Conservation (phyloP, 2,329 filamentous ascomycete genomes). For the Tympanopsis confertula region DNA sequence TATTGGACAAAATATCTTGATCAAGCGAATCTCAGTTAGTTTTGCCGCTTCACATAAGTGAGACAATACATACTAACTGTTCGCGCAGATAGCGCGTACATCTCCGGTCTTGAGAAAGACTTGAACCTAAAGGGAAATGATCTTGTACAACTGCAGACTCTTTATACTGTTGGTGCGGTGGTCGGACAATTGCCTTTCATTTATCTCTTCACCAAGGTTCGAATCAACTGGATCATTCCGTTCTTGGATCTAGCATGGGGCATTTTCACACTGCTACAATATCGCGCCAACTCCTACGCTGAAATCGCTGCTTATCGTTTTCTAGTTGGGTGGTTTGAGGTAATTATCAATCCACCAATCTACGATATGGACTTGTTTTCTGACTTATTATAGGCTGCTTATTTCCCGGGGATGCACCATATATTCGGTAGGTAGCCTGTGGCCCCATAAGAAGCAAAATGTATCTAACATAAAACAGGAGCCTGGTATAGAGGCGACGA, state of each 20-base stretch:
- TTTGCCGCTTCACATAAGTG: not conserved
- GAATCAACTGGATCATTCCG: constrained; percentile 38
- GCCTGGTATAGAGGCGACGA: constrained; percentile 37
- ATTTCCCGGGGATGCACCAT: constrained; percentile 27
- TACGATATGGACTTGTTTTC: too few species aligned
- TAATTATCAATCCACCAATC: constrained; percentile 3
- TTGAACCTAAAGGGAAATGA: constrained; percentile 37
- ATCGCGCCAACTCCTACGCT: constrained; percentile 31
- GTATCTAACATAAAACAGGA: constrained; percentile 10
- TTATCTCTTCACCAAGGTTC: constrained; percentile 31
- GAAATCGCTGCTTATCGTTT: constrained; percentile 42
- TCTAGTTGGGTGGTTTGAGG: constrained; percentile 39
- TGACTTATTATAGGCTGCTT: constrained; percentile 18
- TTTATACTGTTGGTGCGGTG: constrained; percentile 37
- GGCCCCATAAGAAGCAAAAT: not conserved
- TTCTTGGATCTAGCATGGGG: constrained; percentile 40
- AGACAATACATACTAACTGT: not conserved
- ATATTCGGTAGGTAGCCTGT: constrained; percentile 12
- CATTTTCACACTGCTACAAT: constrained; percentile 42
- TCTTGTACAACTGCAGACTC: constrained; percentile 40
- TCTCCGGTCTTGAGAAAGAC: constrained; percentile 39
- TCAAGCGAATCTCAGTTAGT: constrained; percentile 37
- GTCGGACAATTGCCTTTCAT: constrained; percentile 37
- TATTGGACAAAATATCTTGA: constrained; percentile 47
- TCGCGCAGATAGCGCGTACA: constrained; percentile 37